These are phyloP conservation scores for Lipomyces japonicus DNA, from an alignment of 805 yeast species.

Conservation along the genomic window DNA sequence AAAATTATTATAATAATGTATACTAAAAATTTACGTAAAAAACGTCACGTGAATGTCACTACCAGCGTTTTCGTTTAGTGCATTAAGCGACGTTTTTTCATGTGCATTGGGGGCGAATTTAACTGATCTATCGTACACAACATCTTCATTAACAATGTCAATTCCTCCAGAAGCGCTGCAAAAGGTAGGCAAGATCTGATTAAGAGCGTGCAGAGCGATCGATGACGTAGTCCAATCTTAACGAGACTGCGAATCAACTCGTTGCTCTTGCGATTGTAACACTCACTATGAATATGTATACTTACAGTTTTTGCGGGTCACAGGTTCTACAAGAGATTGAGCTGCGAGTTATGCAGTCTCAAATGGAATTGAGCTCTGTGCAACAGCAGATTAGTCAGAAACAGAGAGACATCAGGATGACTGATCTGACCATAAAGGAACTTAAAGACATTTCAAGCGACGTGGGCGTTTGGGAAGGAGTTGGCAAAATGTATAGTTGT, in stretches of 20 bases:
- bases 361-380: slow-evolving; percentile 22
- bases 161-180: slow-evolving; percentile 29
- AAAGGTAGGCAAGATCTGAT: slow-evolving; percentile 9
- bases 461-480: slow-evolving; percentile 30
- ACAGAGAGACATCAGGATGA: slow-evolving; percentile 19
- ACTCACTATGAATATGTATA: background rate
- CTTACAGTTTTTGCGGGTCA: background rate
- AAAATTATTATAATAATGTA: no score
- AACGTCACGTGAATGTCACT: no score
- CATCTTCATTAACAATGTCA: slow-evolving; percentile 17
- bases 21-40: no score
- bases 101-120: no score
- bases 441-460: slow-evolving; percentile 17
- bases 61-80: no score
- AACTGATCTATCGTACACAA: no score
- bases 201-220: background rate
- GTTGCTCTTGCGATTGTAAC: background rate
- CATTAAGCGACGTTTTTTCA: no score
- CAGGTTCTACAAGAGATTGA: slow-evolving; percentile 28
- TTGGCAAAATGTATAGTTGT: slow-evolving; percentile 27
- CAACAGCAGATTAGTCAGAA: slow-evolving; percentile 22
- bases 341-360: slow-evolving; percentile 19
- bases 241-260: background rate
- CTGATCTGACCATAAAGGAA: slow-evolving; percentile 23
- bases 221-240: background rate